phyloP scores from a whole-genome alignment of 108 stramenopile species.

The Skeletonema menzelii region DNA sequence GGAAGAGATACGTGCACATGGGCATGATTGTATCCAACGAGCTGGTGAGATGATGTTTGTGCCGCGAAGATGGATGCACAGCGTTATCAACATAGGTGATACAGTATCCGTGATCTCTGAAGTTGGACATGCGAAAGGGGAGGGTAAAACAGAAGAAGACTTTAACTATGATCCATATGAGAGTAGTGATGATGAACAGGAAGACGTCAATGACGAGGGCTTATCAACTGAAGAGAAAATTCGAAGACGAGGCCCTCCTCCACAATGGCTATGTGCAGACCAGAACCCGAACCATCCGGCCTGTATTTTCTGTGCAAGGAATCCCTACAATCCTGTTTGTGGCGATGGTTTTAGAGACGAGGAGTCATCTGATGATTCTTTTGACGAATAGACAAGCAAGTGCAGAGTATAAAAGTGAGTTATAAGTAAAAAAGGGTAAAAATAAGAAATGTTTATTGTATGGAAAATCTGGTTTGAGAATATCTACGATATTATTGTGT shows the following conservation, averaged over 20 bases:
- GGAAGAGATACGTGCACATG: constrained; percentile 33
- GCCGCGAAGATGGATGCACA: constrained; percentile 42
- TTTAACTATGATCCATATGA: constrained; percentile 31
- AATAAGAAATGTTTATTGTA: not conserved
- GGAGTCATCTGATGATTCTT: not conserved
- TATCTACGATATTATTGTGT: no score
- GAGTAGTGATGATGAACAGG: constrained; percentile 8
- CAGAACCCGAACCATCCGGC: not conserved
- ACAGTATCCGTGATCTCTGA: constrained; percentile 36
- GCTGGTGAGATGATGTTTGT: constrained; percentile 45
- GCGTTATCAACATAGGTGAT: constrained; percentile 45
- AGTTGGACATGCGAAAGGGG: constrained; percentile 34
- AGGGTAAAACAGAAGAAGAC: constrained; percentile 39
- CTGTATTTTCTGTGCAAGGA: not conserved
- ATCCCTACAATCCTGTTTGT: not conserved
- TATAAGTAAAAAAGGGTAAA: not conserved
- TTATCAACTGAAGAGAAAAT: not conserved
- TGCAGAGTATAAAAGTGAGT: not conserved
- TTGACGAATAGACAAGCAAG: not conserved
- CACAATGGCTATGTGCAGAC: not conserved
- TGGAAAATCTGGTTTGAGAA: not conserved
- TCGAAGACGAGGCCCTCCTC: not conserved
- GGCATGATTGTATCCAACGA: constrained; percentile 44
- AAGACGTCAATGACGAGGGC: constrained; percentile 14
- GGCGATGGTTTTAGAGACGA: not conserved